Evolutionary conservation across 23 red algal genomes (phyloP), one percentile per base, ranked within the genome.

Genomic region (Chondrus crispus): DNA sequence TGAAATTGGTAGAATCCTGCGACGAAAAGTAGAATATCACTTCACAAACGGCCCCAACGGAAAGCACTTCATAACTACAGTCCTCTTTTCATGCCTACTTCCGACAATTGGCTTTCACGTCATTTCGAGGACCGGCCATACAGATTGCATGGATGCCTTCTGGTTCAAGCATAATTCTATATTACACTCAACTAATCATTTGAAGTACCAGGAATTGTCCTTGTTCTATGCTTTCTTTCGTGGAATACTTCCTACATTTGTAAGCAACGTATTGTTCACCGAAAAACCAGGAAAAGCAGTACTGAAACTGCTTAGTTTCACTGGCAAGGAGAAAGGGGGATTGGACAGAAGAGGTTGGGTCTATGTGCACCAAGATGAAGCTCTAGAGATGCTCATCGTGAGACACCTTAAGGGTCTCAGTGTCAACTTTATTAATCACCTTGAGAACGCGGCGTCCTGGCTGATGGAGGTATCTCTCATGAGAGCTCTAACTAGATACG

Each of bases 41-140:
- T 77, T 77, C 42, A 47, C 2, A 9, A 13, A 45, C 14, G 39
- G 72, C 2, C 36, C 72, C 3, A 77, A 77, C 30, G 72, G 38
- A 48, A 48, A 46, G 30, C 72, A 77, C 52, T 5, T 77, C 4
- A 47, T 77, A 14, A 3, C n/a, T 26, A 77, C 41, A 16, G 39
- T 77, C 30, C 72, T 77, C 3, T 48, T 48, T 48, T 5, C 35
- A 6, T 77, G 72, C 18, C 42, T 77, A 40, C 42, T 77, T 19
- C 72, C 72, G 18, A 77, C 72, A 13, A 7, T 77, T 3, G 72
- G 72, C 4, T 77, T 77, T 48, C 72, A 77, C 40, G 72, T 77
- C 12, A 16, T 77, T 22, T 77, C 41, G 11, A 32, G 72, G 4
- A 77, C 72, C 30, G 41, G 39, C 3, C 72, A 77, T n/a, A 77